A percentile compares a stretch with the other conserved stretches of the same genome.
Evolutionary conservation across 495 filamentous ascomycete species (phyloP).

Genomic region (Jackrogersella minutella): DNA sequence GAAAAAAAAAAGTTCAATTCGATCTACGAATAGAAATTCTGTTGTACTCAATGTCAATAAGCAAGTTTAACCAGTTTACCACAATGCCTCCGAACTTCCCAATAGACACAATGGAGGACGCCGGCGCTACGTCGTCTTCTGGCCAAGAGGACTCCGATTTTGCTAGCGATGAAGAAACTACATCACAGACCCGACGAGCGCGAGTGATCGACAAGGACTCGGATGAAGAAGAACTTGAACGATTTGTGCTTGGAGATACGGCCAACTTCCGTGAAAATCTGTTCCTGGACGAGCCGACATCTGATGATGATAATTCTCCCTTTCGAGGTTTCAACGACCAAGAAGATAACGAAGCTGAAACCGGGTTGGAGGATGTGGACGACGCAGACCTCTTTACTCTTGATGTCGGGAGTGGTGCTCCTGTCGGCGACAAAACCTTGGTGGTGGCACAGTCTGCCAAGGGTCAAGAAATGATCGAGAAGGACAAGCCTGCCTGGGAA

Average conservation of each 20-base stretch:
- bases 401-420: conserved; percentile 51
- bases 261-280: conserved; percentile 79
- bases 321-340: conserved; percentile 4
- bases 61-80: conserved; percentile 23
- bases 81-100: conserved; percentile 40
- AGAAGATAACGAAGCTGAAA: conserved; percentile 47
- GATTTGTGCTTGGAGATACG: conserved; percentile 83
- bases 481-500: conserved; percentile 73
- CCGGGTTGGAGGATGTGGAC: conserved; percentile 60
- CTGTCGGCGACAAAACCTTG: conserved; percentile 45
- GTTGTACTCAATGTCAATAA: conserved; percentile 17
- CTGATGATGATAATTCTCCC: conserved; percentile 14
- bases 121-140: conserved; percentile 40
- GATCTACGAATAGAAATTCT: conserved; percentile 15
- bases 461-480: conserved; percentile 45
- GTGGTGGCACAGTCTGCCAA: conserved; percentile 50
- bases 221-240: conserved; percentile 83
- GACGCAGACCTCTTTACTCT: conserved; percentile 68
- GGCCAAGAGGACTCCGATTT: conserved; percentile 36
- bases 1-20: conserved; percentile 52
- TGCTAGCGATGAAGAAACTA: conserved; percentile 37
- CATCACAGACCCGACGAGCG: conserved; percentile 32
- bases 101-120: conserved; percentile 51
- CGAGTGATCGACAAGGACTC: conserved; percentile 70
- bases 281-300: conserved; percentile 53